phyloP scores from a whole-genome alignment of 176 grass and related monocot species.

The Aegilops tauschii region DNA sequence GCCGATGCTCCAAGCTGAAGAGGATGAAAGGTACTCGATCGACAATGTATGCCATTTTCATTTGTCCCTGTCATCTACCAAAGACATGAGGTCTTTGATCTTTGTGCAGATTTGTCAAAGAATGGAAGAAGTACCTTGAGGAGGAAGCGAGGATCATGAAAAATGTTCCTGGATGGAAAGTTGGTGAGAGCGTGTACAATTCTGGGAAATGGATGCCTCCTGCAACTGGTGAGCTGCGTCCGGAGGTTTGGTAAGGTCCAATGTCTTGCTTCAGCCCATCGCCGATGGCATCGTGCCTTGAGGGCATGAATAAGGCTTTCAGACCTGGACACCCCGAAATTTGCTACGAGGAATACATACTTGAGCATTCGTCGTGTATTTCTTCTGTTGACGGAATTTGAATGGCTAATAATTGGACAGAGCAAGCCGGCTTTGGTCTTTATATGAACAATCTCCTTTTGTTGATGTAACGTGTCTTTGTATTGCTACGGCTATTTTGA shows the following conservation, averaged over 20 bases:
- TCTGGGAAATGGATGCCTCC: constrained; percentile 97
- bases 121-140: constrained; percentile 94
- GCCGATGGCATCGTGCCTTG: constrained; percentile 4
- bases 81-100: background rate
- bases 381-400: constrained; percentile 17
- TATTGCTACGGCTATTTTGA: background rate
- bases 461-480: background rate
- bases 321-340: background rate
- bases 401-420: constrained; percentile 41
- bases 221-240: constrained; percentile 82
- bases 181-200: constrained; percentile 81
- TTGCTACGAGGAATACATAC: background rate
- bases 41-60: background rate
- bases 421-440: constrained; percentile 6
- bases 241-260: constrained; percentile 69
- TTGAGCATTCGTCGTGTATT: constrained; percentile 6
- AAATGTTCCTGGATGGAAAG: constrained; percentile 97
- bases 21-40: constrained; percentile 78
- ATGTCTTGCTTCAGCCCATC: background rate
- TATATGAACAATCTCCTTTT: background rate
- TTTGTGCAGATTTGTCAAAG: constrained; percentile 77
- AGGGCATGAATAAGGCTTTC: constrained; percentile 36
- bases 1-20: constrained; percentile 97
- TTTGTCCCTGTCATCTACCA: background rate
- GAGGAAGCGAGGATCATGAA: constrained; percentile 92